Base-by-base conservation (phyloP, 2,329 filamentous ascomycete species). In the Bipolaris oryzae region DNA sequence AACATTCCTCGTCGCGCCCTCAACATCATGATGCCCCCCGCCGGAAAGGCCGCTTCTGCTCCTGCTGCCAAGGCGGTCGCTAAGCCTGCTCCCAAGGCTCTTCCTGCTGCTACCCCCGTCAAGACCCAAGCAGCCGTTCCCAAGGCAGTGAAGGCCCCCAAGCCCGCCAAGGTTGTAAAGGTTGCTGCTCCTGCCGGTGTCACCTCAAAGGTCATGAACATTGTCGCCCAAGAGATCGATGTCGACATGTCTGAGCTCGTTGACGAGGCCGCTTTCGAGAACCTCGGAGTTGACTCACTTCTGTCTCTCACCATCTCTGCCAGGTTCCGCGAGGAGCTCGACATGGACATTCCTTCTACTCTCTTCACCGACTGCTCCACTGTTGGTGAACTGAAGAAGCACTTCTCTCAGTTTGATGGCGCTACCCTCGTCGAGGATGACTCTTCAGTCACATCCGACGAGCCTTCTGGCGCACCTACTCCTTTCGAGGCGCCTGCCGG, bases 181-280 rank as follows among this genome's bases (percentile, higher is more conserved):
- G 73, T 53, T 35, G 58, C 79, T 61, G 78, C 49, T 4, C 49
- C 68, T 41, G 81, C 69, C 68, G 84, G 35, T 77, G 81, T 77
- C 67, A 80, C 70, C 72, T 83, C 64, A 57, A 79, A 80, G 60
- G 81, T 90, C 44, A 86, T 88, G 73, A 82, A 84, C 51, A 89
- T 87, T 53, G 86, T 91, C 60, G 85, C 87, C n/a, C 80, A 83
- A 35, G 88, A 91, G 72, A 84, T 84, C 45, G 84, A 85, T 58
- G 79, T 87, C 18, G 82, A 84, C 49, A 79, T 82, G 66, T 78
- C 79, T 18, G 85, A 87, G 67, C 80, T 87, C 50, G 81, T 85
- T 11, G 84, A 87, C 50, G 82, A 85, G 50, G 80, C 85, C 50
- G 82, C 83, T 47, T 87, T 87, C 63, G 84, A 85, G 62, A 85